Percentiles rank a stretch among this genome's conserved stretches.
These are phyloP conservation scores for Mycena belliarum DNA, from an alignment of 768 basidiomycete species.

Conservation along the genomic window DNA sequence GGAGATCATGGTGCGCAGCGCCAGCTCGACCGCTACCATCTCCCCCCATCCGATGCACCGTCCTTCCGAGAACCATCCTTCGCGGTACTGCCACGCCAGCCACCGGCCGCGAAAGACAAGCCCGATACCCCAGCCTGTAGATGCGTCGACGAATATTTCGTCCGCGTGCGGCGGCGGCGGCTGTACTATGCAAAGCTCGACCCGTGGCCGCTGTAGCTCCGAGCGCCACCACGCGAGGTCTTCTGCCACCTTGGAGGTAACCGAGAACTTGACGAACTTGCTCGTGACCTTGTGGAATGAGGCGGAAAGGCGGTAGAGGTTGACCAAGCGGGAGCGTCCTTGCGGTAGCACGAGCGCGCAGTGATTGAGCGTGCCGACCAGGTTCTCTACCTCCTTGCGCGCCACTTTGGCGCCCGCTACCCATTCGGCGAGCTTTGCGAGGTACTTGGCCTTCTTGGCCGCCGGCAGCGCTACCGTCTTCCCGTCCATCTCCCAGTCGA, in stretches of 20 bases:
- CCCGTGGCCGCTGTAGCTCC: rapidly evolving
- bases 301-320: neutral
- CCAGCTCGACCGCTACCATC: slow-evolving; percentile 45
- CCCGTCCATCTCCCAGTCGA: neutral
- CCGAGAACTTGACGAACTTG: neutral
- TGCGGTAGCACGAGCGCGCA: neutral
- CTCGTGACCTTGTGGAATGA: neutral
- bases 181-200: slow-evolving; percentile 6
- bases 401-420: neutral
- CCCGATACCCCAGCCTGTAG: too few relatives aligned
- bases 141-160: slow-evolving; percentile 42
- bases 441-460: neutral
- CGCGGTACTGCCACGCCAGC: slow-evolving; percentile 40
- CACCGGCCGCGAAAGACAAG: slow-evolving; percentile 34
- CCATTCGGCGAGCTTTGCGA: neutral
- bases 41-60: slow-evolving; percentile 47
- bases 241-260: neutral
- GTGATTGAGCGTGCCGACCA: neutral
- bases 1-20: slow-evolving; percentile 32
- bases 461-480: neutral
- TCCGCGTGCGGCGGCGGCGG: neutral
- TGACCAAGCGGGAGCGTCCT: neutral
- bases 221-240: neutral
- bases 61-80: slow-evolving; percentile 30
- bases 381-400: neutral